These are phyloP conservation scores for Leccinum subtestaceum DNA, from an alignment of 768 basidiomycete species.

Conservation along the genomic window DNA sequence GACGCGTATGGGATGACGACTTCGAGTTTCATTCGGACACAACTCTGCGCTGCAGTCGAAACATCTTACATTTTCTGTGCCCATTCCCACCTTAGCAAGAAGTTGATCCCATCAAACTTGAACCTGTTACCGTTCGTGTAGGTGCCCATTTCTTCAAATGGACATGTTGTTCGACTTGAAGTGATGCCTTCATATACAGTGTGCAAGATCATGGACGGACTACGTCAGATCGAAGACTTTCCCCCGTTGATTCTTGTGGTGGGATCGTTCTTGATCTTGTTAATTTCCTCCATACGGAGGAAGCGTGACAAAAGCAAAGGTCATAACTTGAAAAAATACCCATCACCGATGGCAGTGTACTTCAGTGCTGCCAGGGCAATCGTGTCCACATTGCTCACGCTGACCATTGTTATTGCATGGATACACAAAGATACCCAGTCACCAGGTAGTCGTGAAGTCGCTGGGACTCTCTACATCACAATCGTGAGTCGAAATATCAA, in stretches of 20 bases:
- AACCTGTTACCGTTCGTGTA: neutral
- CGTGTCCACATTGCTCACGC: neutral
- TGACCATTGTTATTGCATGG: constrained; percentile 1
- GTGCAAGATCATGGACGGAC: neutral
- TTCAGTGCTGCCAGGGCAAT: neutral
- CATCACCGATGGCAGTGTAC: neutral
- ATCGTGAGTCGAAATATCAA: neutral
- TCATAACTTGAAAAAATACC: neutral
- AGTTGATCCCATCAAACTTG: neutral
- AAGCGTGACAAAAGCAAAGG: neutral
- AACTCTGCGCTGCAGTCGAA: neutral
- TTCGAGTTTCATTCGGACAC: neutral
- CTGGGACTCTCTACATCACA: neutral
- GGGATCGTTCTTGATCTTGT: constrained; percentile 5
- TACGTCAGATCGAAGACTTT: neutral
- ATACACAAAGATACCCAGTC: neutral
- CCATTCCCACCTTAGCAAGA: no score
- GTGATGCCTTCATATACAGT: neutral
- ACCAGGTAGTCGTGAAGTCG: neutral
- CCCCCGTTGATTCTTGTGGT: neutral
- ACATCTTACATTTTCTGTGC: no score
- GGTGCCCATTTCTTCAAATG: neutral
- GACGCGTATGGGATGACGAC: neutral
- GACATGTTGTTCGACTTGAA: neutral
- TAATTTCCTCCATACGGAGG: neutral